Conservation (phyloP, 2,329 filamentous ascomycete species). For the Zymoseptoria crescenta region DNA sequence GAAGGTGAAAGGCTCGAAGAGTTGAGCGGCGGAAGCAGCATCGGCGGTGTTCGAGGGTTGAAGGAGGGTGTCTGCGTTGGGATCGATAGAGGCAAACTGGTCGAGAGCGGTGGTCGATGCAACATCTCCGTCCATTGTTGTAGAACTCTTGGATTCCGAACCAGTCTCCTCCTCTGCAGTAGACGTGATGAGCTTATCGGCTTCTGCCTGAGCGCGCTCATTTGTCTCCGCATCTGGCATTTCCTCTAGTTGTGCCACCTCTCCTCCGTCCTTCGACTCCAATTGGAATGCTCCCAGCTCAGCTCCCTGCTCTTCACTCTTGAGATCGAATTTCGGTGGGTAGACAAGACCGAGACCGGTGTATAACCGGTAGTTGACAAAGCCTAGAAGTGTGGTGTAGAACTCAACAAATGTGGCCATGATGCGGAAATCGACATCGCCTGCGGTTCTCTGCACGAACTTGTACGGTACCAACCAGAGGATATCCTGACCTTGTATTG, state of each 20-base stretch:
- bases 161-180: constrained; percentile 27
- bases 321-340: constrained; percentile 83
- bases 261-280: constrained; percentile 59
- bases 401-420: constrained; percentile 99
- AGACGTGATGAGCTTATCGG: constrained; percentile 37
- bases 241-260: constrained; percentile 19
- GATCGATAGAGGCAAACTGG: constrained; percentile 78
- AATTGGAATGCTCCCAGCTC: constrained; percentile 88
- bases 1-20: constrained; percentile 85
- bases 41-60: constrained; percentile 62
- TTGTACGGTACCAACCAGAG: constrained; percentile 96
- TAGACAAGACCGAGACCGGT: constrained; percentile 87
- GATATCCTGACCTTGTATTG: constrained; percentile 92
- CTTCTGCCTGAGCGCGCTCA: constrained; percentile 42
- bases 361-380: constrained; percentile 93
- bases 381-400: constrained; percentile 91
- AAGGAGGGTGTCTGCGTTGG: constrained; percentile 75
- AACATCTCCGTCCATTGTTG: constrained; percentile 20
- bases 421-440: constrained; percentile 95
- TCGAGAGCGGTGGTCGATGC: constrained; percentile 55
- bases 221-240: constrained; percentile 23
- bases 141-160: constrained; percentile 35
- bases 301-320: constrained; percentile 79
- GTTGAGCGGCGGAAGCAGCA: constrained; percentile 55
- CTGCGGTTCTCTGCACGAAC: constrained; percentile 90